Conservation (phyloP, 352 stramenopile species). For the Saprolegnia parasitica region DNA sequence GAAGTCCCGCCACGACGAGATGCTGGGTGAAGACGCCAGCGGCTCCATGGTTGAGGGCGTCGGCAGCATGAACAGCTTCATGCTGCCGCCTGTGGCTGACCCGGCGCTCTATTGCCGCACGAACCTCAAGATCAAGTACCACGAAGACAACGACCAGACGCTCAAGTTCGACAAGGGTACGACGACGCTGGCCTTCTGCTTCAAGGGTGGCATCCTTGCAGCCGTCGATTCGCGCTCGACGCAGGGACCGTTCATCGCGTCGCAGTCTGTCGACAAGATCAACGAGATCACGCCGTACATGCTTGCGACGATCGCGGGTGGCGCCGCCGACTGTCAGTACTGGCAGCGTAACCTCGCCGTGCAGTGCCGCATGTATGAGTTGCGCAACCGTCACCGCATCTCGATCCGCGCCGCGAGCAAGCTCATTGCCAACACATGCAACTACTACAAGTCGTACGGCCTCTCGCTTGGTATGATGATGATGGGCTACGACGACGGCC, state of each 20-base stretch:
- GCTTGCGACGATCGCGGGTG: constrained; percentile 98
- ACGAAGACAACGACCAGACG: constrained; percentile 92
- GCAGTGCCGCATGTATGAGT: constrained; percentile 95
- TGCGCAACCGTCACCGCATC: constrained; percentile 99
- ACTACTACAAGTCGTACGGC: constrained; percentile 90
- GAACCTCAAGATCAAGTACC: constrained; percentile 97
- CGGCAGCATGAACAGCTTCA: constrained; percentile 46
- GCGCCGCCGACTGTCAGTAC: constrained; percentile 98
- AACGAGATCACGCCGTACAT: constrained; percentile 99
- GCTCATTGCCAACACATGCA: constrained; percentile 98
- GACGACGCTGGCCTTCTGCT: constrained; percentile 99
- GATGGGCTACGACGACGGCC: constrained; percentile 97
- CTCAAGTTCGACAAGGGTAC: constrained; percentile 99
- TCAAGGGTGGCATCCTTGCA: constrained; percentile 97
- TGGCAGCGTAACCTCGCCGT: constrained; percentile 99
- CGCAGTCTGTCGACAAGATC: constrained; percentile 98
- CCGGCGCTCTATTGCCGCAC: constrained; percentile 92
- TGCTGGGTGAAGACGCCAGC: constrained; percentile 26
- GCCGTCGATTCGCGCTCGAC: constrained; percentile 99
- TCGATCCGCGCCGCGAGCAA: constrained; percentile 98
- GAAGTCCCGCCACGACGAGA: constrained; percentile 20
- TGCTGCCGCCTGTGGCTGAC: constrained; percentile 77
- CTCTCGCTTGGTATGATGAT: constrained; percentile 99
- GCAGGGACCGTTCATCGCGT: constrained; percentile 98
- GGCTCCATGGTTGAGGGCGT: constrained; percentile 28